A percentile compares a stretch with the other conserved stretches of the same genome.
These are phyloP conservation scores for Cladosporium sp. DNA, from an alignment of 2,329 filamentous ascomycete species.

Conservation along the genomic window DNA sequence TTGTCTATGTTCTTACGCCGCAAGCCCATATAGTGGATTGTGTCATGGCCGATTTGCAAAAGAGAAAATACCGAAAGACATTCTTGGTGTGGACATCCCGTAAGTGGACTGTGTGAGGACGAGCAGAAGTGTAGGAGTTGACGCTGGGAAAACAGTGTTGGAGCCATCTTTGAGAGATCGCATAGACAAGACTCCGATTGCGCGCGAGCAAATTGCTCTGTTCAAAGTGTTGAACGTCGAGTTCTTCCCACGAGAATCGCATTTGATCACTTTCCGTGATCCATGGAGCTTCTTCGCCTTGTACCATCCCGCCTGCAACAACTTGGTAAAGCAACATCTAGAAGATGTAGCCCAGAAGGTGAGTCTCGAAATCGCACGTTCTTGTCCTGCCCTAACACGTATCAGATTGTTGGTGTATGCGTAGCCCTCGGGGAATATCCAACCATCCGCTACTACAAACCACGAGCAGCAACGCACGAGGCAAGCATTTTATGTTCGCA, in stretches of 20 bases:
- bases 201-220: conserved; percentile 70
- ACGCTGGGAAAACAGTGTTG: conserved; percentile 51
- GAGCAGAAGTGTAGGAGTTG: conserved; percentile 15
- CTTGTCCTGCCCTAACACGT: conserved; percentile 1
- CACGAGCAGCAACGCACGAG: conserved; percentile 67
- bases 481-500: conserved; percentile 83
- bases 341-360: conserved; percentile 85
- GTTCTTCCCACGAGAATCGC: conserved; percentile 86
- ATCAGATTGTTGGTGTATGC: conserved; percentile 79
- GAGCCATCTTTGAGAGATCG: conserved; percentile 66
- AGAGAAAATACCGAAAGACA: conserved; percentile 70
- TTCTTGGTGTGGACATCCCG: conserved; percentile 81
- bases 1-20: conserved; percentile 85
- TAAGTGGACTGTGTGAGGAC: conserved; percentile 32
- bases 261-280: conserved; percentile 85
- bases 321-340: conserved; percentile 77
- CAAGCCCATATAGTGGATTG: conserved; percentile 88
- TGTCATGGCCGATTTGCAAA: conserved; percentile 86
- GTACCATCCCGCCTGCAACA: conserved; percentile 86
- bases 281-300: conserved; percentile 93
- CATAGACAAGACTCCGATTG: conserved; percentile 66
- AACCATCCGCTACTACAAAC: conserved; percentile 84
- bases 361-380: not conserved
- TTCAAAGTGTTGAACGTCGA: conserved; percentile 82
- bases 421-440: conserved; percentile 92